Conservation (phyloP, 768 basidiomycete genomes). For the Paxillus ammoniavirescens region DNA sequence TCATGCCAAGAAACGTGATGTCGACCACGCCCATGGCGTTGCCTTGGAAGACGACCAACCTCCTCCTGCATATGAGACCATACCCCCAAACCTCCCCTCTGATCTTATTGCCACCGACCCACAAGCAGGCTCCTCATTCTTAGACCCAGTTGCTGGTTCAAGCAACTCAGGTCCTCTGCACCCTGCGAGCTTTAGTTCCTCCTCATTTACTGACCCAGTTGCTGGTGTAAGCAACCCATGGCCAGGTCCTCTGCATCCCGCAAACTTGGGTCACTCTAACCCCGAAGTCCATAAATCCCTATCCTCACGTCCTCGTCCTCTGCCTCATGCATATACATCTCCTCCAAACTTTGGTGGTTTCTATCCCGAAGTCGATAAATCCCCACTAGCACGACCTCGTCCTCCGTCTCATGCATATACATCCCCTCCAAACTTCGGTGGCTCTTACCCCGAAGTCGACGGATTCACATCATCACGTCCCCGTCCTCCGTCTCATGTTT, state of each 20-base stretch:
- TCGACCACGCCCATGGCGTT: background rate
- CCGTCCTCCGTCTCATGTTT: background rate
- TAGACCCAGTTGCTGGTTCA: background rate
- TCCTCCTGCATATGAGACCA: constrained; percentile 18
- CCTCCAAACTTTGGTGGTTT: background rate
- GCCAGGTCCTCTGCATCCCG: background rate
- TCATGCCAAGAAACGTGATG: background rate
- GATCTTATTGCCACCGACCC: background rate
- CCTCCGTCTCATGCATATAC: background rate
- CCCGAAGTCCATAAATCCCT: background rate
- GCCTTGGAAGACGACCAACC: background rate
- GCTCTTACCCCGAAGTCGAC: background rate
- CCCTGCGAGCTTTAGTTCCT: too few species aligned
- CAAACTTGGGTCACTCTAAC: background rate
- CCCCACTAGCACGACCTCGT: background rate
- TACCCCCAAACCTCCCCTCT: background rate
- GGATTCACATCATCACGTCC: background rate
- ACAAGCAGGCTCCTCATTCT: background rate
- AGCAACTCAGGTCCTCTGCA: background rate
- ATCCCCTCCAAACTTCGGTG: background rate
- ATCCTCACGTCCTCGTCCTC: background rate
- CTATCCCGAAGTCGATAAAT: background rate
- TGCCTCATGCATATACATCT: background rate
- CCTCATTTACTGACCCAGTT: too few species aligned
- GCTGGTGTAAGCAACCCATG: background rate